phyloP scores from a whole-genome alignment of 176 grass and related monocot species.

The Aegilops longissima region DNA sequence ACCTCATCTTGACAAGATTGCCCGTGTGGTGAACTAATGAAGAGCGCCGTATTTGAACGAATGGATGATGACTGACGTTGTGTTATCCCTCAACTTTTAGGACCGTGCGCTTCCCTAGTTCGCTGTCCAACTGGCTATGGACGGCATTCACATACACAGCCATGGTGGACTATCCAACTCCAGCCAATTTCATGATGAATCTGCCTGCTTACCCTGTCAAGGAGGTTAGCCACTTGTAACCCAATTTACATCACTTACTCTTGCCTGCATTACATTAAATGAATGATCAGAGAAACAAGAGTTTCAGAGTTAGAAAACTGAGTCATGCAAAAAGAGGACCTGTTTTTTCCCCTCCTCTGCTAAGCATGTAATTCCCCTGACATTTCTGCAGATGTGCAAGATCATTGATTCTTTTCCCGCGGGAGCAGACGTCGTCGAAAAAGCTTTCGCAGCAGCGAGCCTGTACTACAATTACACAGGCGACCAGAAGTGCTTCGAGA shows the following conservation, averaged over 20 bases:
- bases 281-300: not conserved
- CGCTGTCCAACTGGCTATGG: constrained; percentile 65
- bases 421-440: constrained; percentile 44
- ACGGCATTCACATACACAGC: constrained; percentile 72
- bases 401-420: constrained; percentile 64
- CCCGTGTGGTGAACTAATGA: not conserved
- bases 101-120: constrained; percentile 39
- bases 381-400: constrained; percentile 74
- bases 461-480: constrained; percentile 90
- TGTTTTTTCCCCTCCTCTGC: not conserved
- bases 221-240: constrained; percentile 50
- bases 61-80: not conserved
- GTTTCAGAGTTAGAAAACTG: not conserved
- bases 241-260: not conserved
- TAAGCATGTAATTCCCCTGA: not conserved
- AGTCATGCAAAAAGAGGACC: not conserved
- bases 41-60: not conserved
- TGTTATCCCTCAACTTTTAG: constrained; percentile 32
- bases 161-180: constrained; percentile 85
- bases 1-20: not conserved
- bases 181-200: constrained; percentile 69
- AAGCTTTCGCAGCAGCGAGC: constrained; percentile 70
- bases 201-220: constrained; percentile 78
- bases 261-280: not conserved
- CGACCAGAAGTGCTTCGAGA: constrained; percentile 56